These are phyloP conservation scores for Fusarium oxysporum DNA, from an alignment of 2,329 filamentous ascomycete genomes.

Conservation along the genomic window DNA sequence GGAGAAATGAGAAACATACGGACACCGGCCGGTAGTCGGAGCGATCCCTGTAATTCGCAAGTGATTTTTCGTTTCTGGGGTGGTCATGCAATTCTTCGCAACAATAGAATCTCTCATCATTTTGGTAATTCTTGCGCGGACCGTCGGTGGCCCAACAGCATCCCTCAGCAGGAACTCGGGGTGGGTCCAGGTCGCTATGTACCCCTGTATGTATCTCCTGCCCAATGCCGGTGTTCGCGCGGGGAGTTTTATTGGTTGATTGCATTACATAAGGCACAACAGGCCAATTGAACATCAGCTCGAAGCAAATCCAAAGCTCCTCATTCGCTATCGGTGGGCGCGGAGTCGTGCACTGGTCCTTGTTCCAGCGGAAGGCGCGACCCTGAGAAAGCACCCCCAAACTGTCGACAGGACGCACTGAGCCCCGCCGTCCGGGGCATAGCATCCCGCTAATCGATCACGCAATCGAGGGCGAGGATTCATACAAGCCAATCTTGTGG, in stretches of 20 bases:
- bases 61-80: slow-evolving; percentile 1
- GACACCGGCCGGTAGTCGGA: slow-evolving; percentile 47
- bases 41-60: slow-evolving; percentile 10
- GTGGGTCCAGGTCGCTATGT: slow-evolving; percentile 34
- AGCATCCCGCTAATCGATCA: slow-evolving; percentile 49
- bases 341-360: slow-evolving; percentile 36
- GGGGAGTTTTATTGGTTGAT: slow-evolving; percentile 30
- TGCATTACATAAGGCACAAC: background rate
- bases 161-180: slow-evolving; percentile 47
- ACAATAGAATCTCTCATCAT: slow-evolving; percentile 27
- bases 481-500: slow-evolving; percentile 43
- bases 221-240: slow-evolving; percentile 33
- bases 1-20: slow-evolving; percentile 18
- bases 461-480: slow-evolving; percentile 48
- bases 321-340: slow-evolving; percentile 45
- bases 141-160: slow-evolving; percentile 46
- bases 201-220: slow-evolving; percentile 25
- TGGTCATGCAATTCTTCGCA: slow-evolving; percentile 32
- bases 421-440: slow-evolving; percentile 46
- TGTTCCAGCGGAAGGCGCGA: slow-evolving; percentile 33
- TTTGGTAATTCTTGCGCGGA: slow-evolving; percentile 36
- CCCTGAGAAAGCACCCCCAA: slow-evolving; percentile 37
- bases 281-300: slow-evolving; percentile 27
- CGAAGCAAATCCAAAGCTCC: slow-evolving; percentile 40
- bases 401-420: slow-evolving; percentile 28